phyloP scores from a whole-genome alignment of 1,284 basidiomycete species.

The Tilletia indica region DNA sequence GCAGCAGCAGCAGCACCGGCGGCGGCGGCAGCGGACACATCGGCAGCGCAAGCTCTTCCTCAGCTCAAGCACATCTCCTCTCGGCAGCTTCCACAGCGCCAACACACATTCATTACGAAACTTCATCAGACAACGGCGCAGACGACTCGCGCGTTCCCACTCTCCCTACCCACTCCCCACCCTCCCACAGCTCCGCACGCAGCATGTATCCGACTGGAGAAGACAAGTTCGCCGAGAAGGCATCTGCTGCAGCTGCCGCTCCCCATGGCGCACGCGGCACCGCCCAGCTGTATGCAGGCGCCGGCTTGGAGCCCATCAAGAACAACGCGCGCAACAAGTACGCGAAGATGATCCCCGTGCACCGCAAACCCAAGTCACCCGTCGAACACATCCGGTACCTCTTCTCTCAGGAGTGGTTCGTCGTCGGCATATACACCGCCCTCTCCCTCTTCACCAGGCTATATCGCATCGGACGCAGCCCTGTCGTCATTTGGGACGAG shows the following conservation, averaged over 20 bases:
- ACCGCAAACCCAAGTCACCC: slow-evolving; percentile 35
- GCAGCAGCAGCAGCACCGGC: not conserved
- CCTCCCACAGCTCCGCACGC: not conserved
- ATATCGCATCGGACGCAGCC: slow-evolving; percentile 84
- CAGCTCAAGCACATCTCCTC: no score
- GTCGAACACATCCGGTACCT: slow-evolving; percentile 30
- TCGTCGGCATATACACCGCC: slow-evolving; percentile 75
- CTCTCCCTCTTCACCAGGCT: slow-evolving; percentile 91
- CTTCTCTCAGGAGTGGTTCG: slow-evolving; percentile 38
- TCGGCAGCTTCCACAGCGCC: not conserved
- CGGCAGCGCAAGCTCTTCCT: no score
- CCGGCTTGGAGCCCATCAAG: slow-evolving; percentile 20
- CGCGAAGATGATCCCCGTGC: slow-evolving; percentile 47
- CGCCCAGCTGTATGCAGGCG: slow-evolving; percentile 18
- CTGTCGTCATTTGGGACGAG: slow-evolving; percentile 94
- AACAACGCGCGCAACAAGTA: slow-evolving; percentile 32
- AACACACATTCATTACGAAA: slow-evolving; percentile 15
- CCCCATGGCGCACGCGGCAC: not conserved
- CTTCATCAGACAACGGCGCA: not conserved
- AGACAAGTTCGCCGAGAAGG: slow-evolving; percentile 26
- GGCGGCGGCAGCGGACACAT: no score
- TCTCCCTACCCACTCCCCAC: slow-evolving; percentile 4
- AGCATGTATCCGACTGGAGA: slow-evolving; percentile 13
- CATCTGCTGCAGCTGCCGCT: not conserved
- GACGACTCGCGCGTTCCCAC: not conserved